Percentiles rank a stretch among this genome's conserved stretches.
Conservation (phyloP, 805 yeast genomes). For the Pachysolen tannophilus region DNA sequence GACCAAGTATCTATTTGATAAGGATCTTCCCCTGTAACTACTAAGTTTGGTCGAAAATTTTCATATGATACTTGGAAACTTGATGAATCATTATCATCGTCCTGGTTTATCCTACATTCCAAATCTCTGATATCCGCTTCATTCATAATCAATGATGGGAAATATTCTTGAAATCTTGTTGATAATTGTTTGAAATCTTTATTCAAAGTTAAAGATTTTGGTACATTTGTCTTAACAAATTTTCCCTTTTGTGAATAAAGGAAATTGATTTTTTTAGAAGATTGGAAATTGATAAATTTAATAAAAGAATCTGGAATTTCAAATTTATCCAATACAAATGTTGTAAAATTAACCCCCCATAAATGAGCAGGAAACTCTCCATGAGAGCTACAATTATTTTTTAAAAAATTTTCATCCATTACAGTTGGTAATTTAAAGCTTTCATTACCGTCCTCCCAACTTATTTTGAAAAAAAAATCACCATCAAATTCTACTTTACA, state of each 20-base stretch:
- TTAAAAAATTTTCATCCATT: slow-evolving; percentile 9
- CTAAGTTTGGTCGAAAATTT: slow-evolving; percentile 21
- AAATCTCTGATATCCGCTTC: slow-evolving; percentile 15
- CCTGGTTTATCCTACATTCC: slow-evolving; percentile 6
- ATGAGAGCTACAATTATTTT: neutral
- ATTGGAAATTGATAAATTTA: slow-evolving; percentile 12
- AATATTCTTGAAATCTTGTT: slow-evolving; percentile 24
- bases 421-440: slow-evolving; percentile 13
- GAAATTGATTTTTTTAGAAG: slow-evolving; percentile 15
- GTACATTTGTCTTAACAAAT: slow-evolving; percentile 18
- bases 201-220: slow-evolving; percentile 7
- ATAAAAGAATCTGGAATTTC: slow-evolving; percentile 15
- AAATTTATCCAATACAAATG: slow-evolving; percentile 15
- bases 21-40: slow-evolving; percentile 15
- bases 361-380: slow-evolving; percentile 10
- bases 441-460: slow-evolving; percentile 5
- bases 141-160: slow-evolving; percentile 19
- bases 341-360: slow-evolving; percentile 15
- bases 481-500: slow-evolving; percentile 8
- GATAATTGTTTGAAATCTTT: too few species aligned
- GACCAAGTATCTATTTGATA: slow-evolving; percentile 21
- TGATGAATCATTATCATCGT: slow-evolving; percentile 7
- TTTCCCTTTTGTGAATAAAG: slow-evolving; percentile 19
- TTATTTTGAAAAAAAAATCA: slow-evolving; percentile 10
- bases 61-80: slow-evolving; percentile 10